These are phyloP conservation scores for Nakataea oryzae DNA, from an alignment of 2,329 filamentous ascomycete genomes.

Conservation along the genomic window DNA sequence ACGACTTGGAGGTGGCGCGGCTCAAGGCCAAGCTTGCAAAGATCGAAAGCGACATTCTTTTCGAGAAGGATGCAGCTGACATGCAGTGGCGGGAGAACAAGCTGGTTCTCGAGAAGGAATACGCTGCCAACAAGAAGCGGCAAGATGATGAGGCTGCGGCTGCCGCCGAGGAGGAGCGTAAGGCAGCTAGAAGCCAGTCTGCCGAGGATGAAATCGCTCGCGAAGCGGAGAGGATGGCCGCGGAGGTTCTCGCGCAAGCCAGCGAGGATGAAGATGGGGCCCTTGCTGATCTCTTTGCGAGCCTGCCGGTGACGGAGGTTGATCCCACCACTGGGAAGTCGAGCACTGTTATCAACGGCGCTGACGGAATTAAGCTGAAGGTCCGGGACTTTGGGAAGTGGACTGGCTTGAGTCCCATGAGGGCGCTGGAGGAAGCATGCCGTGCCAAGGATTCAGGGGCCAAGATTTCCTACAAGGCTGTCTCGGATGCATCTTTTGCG, in stretches of 20 bases:
- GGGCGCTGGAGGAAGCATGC: conserved; percentile 79
- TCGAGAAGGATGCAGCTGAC: conserved; percentile 57
- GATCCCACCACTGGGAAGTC: conserved; percentile 48
- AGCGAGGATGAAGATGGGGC: conserved; percentile 42
- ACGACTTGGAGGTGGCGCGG: conserved; percentile 45
- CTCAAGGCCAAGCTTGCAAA: conserved; percentile 63
- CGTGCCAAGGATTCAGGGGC: conserved; percentile 66
- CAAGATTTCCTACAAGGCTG: conserved; percentile 54
- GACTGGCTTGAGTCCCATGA: conserved; percentile 64
- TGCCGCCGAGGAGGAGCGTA: conserved; percentile 13
- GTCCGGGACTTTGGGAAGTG: conserved; percentile 80
- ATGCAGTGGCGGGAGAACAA: conserved; percentile 52
- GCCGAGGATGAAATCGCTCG: conserved; percentile 36
- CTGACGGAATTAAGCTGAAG: conserved; percentile 43
- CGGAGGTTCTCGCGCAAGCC: conserved; percentile 45
- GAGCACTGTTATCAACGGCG: conserved; percentile 40
- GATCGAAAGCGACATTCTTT: conserved; percentile 70
- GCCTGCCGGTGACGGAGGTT: conserved; percentile 49
- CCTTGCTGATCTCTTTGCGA: conserved; percentile 46
- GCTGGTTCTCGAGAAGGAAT: conserved; percentile 51
- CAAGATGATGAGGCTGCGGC: conserved; percentile 21
- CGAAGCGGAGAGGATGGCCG: conserved; percentile 48
- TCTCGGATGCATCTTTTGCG: conserved; percentile 66
- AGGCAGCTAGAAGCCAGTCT: conserved; percentile 10
- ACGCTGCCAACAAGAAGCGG: conserved; percentile 34